Evolutionary conservation across 2,329 filamentous ascomycete genomes (phyloP).

Genomic region (Colletotrichum sp.): DNA sequence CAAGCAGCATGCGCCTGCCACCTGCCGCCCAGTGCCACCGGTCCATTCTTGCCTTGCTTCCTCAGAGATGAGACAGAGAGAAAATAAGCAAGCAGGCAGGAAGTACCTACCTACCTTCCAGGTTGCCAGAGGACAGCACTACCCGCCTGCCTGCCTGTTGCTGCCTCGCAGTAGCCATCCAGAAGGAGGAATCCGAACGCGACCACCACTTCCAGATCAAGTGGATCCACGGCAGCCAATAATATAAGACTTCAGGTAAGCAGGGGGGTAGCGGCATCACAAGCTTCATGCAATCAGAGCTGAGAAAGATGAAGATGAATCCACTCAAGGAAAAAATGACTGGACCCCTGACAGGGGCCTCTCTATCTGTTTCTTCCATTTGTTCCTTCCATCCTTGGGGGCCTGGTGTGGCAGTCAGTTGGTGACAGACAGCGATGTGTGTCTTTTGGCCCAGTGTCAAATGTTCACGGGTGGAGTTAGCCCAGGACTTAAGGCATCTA

Average conservation of each 20-base stretch:
- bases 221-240: neutral
- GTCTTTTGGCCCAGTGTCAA: neutral
- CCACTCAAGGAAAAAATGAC: neutral
- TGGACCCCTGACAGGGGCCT: neutral
- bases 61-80: neutral
- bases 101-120: neutral
- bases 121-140: neutral
- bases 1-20: neutral
- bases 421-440: neutral
- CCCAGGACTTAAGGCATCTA: neutral
- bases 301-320: neutral
- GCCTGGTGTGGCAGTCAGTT: neutral
- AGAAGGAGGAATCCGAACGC: conserved; percentile 2
- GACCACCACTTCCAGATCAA: neutral
- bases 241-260: neutral
- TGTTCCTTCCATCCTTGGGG: neutral
- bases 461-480: neutral
- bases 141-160: neutral
- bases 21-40: neutral
- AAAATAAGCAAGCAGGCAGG: neutral
- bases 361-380: neutral
- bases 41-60: neutral
- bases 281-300: conserved; percentile 17
- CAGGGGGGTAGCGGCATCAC: neutral
- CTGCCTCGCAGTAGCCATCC: neutral